phyloP scores from a whole-genome alignment of 202 grass and related monocot species.

The Schoenoplectus triqueter region DNA sequence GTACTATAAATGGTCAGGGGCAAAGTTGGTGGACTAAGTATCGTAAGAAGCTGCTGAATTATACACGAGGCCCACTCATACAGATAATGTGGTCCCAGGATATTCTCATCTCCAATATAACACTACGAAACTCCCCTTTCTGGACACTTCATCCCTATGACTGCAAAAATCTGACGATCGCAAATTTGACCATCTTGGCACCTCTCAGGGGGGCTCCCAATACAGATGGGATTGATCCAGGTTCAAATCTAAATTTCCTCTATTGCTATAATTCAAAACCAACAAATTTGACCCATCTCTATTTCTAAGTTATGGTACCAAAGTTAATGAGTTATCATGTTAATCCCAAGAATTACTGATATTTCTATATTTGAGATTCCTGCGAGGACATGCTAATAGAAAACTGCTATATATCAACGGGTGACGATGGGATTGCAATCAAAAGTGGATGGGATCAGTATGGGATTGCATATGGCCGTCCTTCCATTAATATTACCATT shows the following conservation, averaged over 20 bases:
- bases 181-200: constrained; percentile 81
- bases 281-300: not conserved
- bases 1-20: constrained; percentile 95
- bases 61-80: constrained; percentile 91
- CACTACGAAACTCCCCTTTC: constrained; percentile 87
- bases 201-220: constrained; percentile 79
- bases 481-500: constrained; percentile 81
- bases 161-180: constrained; percentile 84
- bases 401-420: constrained; percentile 94
- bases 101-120: constrained; percentile 89
- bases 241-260: constrained; percentile 43
- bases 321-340: not conserved
- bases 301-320: not conserved
- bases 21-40: constrained; percentile 89
- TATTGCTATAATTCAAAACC: not conserved
- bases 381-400: constrained; percentile 82
- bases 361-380: constrained; percentile 62
- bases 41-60: constrained; percentile 66
- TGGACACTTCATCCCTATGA: constrained; percentile 94
- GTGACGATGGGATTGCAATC: constrained; percentile 94
- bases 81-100: constrained; percentile 80
- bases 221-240: constrained; percentile 98
- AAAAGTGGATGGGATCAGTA: constrained; percentile 99
- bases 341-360: not conserved
- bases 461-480: constrained; percentile 86